Percentiles rank a stretch among this genome's conserved stretches.
Evolutionary conservation across 1,284 basidiomycete species (phyloP).

Genomic region (Pseudomicrostroma phylloplanum): DNA sequence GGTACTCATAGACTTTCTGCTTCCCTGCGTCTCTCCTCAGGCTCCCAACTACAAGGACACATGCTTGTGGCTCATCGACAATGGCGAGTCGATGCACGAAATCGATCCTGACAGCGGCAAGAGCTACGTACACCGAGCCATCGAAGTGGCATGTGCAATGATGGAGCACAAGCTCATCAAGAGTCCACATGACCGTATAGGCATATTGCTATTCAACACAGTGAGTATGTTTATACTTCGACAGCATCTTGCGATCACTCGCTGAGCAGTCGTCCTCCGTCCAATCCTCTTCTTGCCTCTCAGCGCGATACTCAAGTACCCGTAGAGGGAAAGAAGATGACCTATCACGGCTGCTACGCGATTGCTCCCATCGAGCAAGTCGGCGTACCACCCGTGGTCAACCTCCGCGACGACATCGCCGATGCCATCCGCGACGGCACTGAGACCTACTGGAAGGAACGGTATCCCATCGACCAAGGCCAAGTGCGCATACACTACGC

Average conservation of each 20-base stretch:
- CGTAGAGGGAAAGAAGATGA: slow-evolving; percentile 6
- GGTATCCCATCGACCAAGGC: slow-evolving; percentile 49
- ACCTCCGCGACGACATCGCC: slow-evolving; percentile 1
- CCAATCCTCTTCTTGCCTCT: background rate
- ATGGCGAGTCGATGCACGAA: slow-evolving; percentile 76
- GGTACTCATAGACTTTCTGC: background rate
- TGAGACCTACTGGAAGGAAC: slow-evolving; percentile 9
- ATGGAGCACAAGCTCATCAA: slow-evolving; percentile 82
- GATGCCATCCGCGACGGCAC: background rate
- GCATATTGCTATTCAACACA: slow-evolving; percentile 85
- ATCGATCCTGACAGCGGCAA: slow-evolving; percentile 9
- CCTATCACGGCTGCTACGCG: slow-evolving; percentile 66
- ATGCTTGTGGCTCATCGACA: slow-evolving; percentile 80
- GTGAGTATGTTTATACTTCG: slow-evolving; percentile 55
- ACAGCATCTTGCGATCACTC: too few relatives aligned
- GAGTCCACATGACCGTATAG: slow-evolving; percentile 78
- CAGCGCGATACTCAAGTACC: background rate
- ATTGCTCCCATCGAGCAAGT: slow-evolving; percentile 71
- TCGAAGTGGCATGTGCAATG: slow-evolving; percentile 75
- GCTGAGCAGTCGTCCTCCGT: too few relatives aligned
- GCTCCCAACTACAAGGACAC: slow-evolving; percentile 26
- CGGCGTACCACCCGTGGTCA: slow-evolving; percentile 60
- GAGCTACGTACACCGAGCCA: slow-evolving; percentile 57
- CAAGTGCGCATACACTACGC: slow-evolving; percentile 61
- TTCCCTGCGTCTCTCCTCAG: background rate